Base-by-base conservation (phyloP, 2,329 filamentous ascomycete species). In the Orbilia oligospora region DNA sequence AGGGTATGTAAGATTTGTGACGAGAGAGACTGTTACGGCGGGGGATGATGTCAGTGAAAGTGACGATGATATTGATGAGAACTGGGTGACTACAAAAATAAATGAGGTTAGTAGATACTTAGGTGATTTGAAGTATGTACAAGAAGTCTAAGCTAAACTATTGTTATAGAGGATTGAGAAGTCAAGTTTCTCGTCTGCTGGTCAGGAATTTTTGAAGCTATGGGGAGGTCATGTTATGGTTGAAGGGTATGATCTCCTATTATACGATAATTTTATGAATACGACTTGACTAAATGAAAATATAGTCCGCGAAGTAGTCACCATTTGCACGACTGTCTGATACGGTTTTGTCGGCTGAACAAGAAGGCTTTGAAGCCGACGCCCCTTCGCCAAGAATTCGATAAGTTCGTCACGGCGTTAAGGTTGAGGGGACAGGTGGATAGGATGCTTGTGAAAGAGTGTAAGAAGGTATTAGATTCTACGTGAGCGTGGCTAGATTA, bases 1-100 rank as follows among this genome's bases (percentile, higher is more conserved):
- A 0, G 93, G 44, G 0, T 73, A 58, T 61, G 51, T 73, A 38
- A 67, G 61, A n/a, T 73, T 73, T 67, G 18, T 27, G 27, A 73
- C 61, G 18, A 48, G 30, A 4, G 41, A 44, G 20, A 33, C 10
- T 8, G 51, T 61, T n/a, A 9, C n/a, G 3, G 61, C 61, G 14
- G 70, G 70, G 4, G 61, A 73, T 18, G 61, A 73, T 14, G 24
- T 73, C 2, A 41, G 49, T 18, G 70, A 73, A 18, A 73, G 70
- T 61, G 70, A 20, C 3, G 70, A 73, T 51, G 70, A 73, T 8
- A 51, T 73, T 5, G 70, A 73, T 14, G 70, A 73, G 49, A 18
- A 6, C 3, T 73, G 61, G 61, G 38, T 67, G 27, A 1, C 38
- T 10, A 18, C 38, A 18, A 48, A 16, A 51, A n/a, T 67, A 22